Conservation (phyloP, 1,139 yeast species). For the Yamadazyma sp. region DNA sequence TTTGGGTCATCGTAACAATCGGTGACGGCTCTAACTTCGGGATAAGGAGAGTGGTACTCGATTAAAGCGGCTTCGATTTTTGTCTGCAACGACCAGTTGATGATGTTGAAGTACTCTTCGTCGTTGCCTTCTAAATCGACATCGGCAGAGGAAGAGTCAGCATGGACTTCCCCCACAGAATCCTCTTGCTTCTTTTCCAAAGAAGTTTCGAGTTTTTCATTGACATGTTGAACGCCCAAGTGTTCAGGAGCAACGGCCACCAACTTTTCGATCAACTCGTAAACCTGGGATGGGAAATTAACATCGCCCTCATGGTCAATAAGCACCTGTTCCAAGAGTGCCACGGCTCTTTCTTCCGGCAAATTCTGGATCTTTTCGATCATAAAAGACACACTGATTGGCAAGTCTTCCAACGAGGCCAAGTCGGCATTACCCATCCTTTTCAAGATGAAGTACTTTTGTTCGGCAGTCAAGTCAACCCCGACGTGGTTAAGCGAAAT, state of each 20-base stretch:
- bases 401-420: slow-evolving; percentile 29
- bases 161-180: slow-evolving; percentile 23
- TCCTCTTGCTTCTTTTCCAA: slow-evolving; percentile 12
- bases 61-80: slow-evolving; percentile 47
- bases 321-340: slow-evolving; percentile 38
- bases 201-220: slow-evolving; percentile 4
- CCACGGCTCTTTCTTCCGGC: slow-evolving; percentile 39
- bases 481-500: slow-evolving; percentile 27
- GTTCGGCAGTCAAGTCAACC: slow-evolving; percentile 22
- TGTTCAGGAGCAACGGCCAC: slow-evolving; percentile 12
- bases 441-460: slow-evolving; percentile 26
- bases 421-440: slow-evolving; percentile 27
- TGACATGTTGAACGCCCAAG: slow-evolving; percentile 1
- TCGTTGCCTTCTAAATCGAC: slow-evolving; percentile 6
- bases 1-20: slow-evolving; percentile 52
- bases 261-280: slow-evolving; percentile 20
- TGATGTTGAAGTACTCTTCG: slow-evolving; percentile 11
- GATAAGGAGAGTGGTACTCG: slow-evolving; percentile 58
- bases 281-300: slow-evolving; percentile 45
- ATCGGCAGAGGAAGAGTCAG: slow-evolving; percentile 31
- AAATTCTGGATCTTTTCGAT: slow-evolving; percentile 38
- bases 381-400: slow-evolving; percentile 34
- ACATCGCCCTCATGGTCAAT: slow-evolving; percentile 47
- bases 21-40: slow-evolving; percentile 62
- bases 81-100: slow-evolving; percentile 27